Evolutionary conservation across 192 early-diverging fungal species (phyloP).

Genomic region (Funneliformis geosporum): DNA sequence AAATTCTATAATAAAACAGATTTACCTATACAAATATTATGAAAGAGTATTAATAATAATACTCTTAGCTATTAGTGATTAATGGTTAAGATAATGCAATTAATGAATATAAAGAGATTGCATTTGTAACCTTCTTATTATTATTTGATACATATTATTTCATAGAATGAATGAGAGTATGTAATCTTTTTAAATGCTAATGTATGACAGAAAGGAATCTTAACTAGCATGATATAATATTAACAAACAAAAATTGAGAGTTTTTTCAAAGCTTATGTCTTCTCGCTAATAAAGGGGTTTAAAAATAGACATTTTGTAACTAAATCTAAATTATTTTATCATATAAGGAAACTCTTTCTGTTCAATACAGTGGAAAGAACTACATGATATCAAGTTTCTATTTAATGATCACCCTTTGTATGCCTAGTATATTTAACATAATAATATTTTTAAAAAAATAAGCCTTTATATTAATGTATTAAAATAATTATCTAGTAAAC

Average conservation of each 20-base stretch:
- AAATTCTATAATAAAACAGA: too few relatives aligned
- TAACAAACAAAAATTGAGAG: neutral
- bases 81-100: slow-evolving; percentile 20
- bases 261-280: neutral
- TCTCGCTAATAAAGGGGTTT: too few relatives aligned
- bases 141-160: neutral
- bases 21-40: too few relatives aligned
- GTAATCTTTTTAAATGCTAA: slow-evolving; percentile 24
- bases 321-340: neutral
- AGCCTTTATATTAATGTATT: too few relatives aligned
- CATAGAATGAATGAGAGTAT: slow-evolving; percentile 6
- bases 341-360: neutral
- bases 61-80: slow-evolving; percentile 3
- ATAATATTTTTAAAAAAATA: too few relatives aligned
- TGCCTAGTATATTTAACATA: neutral
- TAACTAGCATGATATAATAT: neutral
- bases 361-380: slow-evolving; percentile 12
- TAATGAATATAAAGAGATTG: neutral
- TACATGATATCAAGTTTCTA: slow-evolving; percentile 9
- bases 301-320: too few relatives aligned
- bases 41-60: too few relatives aligned
- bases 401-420: neutral
- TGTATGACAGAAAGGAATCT: neutral
- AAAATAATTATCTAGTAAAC: neutral
- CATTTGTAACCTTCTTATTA: neutral